These are phyloP conservation scores for Porcisia deanei DNA, from an alignment of 208 protist genomes.

Conservation along the genomic window DNA sequence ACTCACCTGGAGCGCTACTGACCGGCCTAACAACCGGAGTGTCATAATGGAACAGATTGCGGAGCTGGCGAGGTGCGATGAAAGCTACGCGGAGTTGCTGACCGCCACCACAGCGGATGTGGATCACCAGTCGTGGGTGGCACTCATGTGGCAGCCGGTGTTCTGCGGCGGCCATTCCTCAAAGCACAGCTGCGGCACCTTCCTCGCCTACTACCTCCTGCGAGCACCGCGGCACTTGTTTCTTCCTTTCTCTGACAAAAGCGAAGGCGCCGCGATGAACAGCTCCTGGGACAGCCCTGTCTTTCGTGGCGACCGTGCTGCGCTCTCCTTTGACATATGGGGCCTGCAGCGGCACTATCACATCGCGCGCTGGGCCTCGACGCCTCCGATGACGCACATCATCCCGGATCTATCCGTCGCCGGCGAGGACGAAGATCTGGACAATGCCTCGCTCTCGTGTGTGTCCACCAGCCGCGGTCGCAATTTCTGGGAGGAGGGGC, in stretches of 20 bases:
- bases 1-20: constrained; percentile 73
- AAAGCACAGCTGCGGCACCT: constrained; percentile 84
- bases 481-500: constrained; percentile 29
- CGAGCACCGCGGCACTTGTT: constrained; percentile 73
- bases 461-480: constrained; percentile 27
- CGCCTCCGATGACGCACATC: constrained; percentile 26
- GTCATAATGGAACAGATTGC: constrained; percentile 68
- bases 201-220: constrained; percentile 85
- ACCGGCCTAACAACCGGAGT: constrained; percentile 83
- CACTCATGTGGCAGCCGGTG: constrained; percentile 86
- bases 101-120: constrained; percentile 71
- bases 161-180: constrained; percentile 77
- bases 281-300: constrained; percentile 66
- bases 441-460: constrained; percentile 21
- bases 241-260: constrained; percentile 45
- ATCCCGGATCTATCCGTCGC: constrained; percentile 14
- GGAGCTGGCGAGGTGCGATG: constrained; percentile 63
- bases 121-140: constrained; percentile 85
- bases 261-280: constrained; percentile 60
- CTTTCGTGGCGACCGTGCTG: constrained; percentile 66
- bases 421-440: constrained; percentile 19
- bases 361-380: constrained; percentile 33
- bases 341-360: constrained; percentile 50
- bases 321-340: constrained; percentile 75
- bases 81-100: constrained; percentile 61